These are phyloP conservation scores for Flammula alnicola DNA, from an alignment of 1,284 basidiomycete genomes.

Conservation along the genomic window DNA sequence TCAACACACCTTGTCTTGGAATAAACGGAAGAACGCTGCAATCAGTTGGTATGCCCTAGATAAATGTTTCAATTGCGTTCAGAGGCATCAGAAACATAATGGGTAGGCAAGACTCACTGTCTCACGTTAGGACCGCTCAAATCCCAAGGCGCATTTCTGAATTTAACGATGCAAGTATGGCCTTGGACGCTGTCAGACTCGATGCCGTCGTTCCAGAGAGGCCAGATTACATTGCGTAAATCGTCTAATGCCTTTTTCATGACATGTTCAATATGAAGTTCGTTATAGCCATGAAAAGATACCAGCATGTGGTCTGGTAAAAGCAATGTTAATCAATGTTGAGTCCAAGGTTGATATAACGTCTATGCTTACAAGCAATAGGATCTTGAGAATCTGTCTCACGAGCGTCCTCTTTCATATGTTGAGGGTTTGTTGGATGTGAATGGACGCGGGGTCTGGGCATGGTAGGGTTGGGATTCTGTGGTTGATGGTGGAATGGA, in stretches of 20 bases:
- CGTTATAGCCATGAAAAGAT: constrained; percentile 54
- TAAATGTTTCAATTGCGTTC: background rate
- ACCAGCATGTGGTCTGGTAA: constrained; percentile 59
- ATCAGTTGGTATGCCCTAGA: constrained; percentile 28
- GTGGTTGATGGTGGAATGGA: constrained; percentile 27
- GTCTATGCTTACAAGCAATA: constrained; percentile 13
- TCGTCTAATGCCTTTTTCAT: constrained; percentile 46
- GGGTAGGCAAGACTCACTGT: constrained; percentile 34
- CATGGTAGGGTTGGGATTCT: constrained; percentile 10
- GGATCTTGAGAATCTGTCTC: constrained; percentile 15
- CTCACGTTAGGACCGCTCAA: constrained; percentile 41
- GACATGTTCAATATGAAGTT: constrained; percentile 50
- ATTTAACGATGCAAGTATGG: constrained; percentile 46
- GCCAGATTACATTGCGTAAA: constrained; percentile 42
- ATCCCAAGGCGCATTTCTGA: constrained; percentile 51
- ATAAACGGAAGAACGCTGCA: constrained; percentile 23
- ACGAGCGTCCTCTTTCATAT: constrained; percentile 19
- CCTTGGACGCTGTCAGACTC: constrained; percentile 41
- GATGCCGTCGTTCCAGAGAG: constrained; percentile 48
- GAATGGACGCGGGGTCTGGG: constrained; percentile 31
- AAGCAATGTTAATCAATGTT: background rate
- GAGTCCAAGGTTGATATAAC: background rate
- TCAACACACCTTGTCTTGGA: constrained; percentile 35
- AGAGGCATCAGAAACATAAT: background rate
- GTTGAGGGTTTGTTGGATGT: constrained; percentile 30